Percentiles rank a stretch among this genome's conserved stretches.
phyloP scores from a whole-genome alignment of 768 basidiomycete species.

The Auriculariales sp. region DNA sequence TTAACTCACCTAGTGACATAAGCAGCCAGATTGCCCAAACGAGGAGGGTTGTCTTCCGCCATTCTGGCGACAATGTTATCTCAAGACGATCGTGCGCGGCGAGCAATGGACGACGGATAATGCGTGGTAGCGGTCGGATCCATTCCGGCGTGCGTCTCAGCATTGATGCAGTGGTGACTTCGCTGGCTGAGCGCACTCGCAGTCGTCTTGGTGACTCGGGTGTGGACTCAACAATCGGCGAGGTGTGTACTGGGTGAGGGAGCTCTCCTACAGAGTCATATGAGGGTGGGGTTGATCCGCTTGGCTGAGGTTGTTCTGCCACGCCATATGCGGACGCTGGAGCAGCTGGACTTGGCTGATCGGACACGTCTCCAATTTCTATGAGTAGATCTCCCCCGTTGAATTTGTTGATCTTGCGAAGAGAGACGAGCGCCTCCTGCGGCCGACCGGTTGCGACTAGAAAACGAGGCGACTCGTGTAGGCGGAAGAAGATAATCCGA shows the following conservation, averaged over 20 bases:
- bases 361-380: constrained; percentile 56
- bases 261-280: constrained; percentile 16
- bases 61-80: constrained; percentile 61
- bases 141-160: constrained; percentile 24
- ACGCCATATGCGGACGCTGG: not conserved
- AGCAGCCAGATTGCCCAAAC: constrained; percentile 69
- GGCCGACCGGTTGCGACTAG: constrained; percentile 80
- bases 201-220: not conserved
- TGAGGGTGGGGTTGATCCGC: not conserved
- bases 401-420: constrained; percentile 73
- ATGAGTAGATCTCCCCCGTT: constrained; percentile 65
- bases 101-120: constrained; percentile 40
- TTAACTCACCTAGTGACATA: constrained; percentile 55
- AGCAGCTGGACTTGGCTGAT: constrained; percentile 13
- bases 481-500: constrained; percentile 77
- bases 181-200: not conserved
- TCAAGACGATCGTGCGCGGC: constrained; percentile 56
- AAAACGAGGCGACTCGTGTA: constrained; percentile 90
- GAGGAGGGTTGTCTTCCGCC: constrained; percentile 60
- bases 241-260: constrained; percentile 15
- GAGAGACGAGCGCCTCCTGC: constrained; percentile 67
- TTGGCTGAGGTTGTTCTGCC: not conserved
- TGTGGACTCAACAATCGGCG: constrained; percentile 4
- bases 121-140: constrained; percentile 31
- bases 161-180: not conserved